These are phyloP conservation scores for Trypanosoma melophagium DNA, from an alignment of 208 protist species.

Conservation along the genomic window DNA sequence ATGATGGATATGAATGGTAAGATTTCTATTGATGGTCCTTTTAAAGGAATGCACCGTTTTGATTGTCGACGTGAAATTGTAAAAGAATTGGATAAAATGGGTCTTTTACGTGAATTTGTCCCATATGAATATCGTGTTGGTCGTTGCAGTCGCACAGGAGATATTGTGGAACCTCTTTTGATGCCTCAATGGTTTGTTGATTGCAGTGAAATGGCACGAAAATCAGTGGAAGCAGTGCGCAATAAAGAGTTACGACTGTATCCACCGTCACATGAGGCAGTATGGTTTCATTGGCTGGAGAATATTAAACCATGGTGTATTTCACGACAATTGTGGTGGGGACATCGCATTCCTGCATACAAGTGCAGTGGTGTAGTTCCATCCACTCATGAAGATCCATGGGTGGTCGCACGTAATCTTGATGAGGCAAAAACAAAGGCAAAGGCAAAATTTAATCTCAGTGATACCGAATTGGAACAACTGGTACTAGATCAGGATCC, in stretches of 20 bases:
- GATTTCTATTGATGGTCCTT: constrained; percentile 91
- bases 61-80: constrained; percentile 92
- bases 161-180: constrained; percentile 99
- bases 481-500: constrained; percentile 94
- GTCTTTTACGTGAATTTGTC: constrained; percentile 88
- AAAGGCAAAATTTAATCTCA: constrained; percentile 76
- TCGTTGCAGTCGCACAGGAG: constrained; percentile 96
- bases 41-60: constrained; percentile 96
- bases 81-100: constrained; percentile 90
- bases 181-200: constrained; percentile 99
- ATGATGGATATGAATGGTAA: constrained; percentile 96
- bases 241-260: constrained; percentile 94
- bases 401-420: constrained; percentile 91
- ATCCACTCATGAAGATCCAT: constrained; percentile 64
- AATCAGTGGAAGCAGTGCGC: constrained; percentile 80
- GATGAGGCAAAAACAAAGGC: constrained; percentile 95
- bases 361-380: constrained; percentile 59
- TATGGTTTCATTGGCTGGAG: constrained; percentile 97
- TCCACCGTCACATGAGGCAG: constrained; percentile 89
- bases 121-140: constrained; percentile 95
- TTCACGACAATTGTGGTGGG: constrained; percentile 99
- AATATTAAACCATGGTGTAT: constrained; percentile 98
- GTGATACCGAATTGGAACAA: constrained; percentile 51
- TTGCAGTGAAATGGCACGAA: constrained; percentile 88
- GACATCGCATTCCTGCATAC: constrained; percentile 99